phyloP scores from a whole-genome alignment of 2,329 filamentous ascomycete genomes.

The Alternaria triticimaculans region DNA sequence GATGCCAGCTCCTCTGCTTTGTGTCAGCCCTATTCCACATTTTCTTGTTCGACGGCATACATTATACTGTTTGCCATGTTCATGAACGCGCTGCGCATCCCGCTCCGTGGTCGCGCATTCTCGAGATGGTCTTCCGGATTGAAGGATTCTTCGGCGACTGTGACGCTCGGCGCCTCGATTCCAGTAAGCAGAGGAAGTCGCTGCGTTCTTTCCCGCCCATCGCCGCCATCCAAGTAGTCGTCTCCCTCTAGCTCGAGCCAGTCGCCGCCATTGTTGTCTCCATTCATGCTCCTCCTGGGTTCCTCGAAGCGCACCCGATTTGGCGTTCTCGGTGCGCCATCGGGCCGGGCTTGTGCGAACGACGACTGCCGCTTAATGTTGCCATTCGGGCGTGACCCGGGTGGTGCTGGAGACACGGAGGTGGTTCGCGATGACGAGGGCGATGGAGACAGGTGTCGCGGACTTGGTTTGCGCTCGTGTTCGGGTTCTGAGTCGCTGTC shows the following conservation, averaged over 20 bases:
- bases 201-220: conserved; percentile 55
- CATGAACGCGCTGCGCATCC: conserved; percentile 90
- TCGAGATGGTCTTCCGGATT: conserved; percentile 66
- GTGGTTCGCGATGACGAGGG: conserved; percentile 36
- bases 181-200: conserved; percentile 76
- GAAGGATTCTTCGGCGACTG: conserved; percentile 66
- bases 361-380: conserved; percentile 50
- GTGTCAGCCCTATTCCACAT: conserved; percentile 17
- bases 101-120: conserved; percentile 77
- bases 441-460: conserved; percentile 35
- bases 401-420: conserved; percentile 38
- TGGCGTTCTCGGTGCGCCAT: conserved; percentile 66
- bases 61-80: conserved; percentile 99
- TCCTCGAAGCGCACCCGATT: conserved; percentile 77
- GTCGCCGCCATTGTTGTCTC: conserved; percentile 34
- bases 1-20: conserved; percentile 65
- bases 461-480: conserved; percentile 19
- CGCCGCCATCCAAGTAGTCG: conserved; percentile 60
- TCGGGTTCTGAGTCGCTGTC: conserved; percentile 41
- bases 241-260: conserved; percentile 65
- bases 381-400: conserved; percentile 33
- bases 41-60: conserved; percentile 31
- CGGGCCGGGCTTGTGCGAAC: conserved; percentile 55
- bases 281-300: conserved; percentile 46
- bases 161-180: conserved; percentile 81